These are phyloP conservation scores for Aspergillus haitiensis DNA, from an alignment of 495 filamentous ascomycete species.

Conservation along the genomic window DNA sequence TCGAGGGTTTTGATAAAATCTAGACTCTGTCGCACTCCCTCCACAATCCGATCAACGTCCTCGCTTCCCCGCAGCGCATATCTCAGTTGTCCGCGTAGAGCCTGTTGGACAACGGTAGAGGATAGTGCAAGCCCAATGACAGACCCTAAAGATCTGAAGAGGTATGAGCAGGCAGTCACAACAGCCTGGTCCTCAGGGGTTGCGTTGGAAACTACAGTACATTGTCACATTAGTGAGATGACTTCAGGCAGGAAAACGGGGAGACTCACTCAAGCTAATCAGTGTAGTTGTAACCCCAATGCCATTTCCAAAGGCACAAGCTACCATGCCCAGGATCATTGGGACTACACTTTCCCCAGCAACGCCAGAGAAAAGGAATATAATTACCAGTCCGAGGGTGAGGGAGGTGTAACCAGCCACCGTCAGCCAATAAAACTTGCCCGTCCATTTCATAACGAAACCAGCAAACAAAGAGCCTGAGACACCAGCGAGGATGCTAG, in stretches of 20 bases:
- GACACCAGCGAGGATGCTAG: conserved; percentile 63
- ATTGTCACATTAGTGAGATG: conserved; percentile 1
- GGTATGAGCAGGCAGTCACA: conserved; percentile 80
- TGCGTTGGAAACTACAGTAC: conserved; percentile 66
- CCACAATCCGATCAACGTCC: conserved; percentile 68
- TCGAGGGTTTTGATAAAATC: conserved; percentile 70
- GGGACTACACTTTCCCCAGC: conserved; percentile 42
- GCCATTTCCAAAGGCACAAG: conserved; percentile 61
- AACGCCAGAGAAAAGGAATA: conserved; percentile 63
- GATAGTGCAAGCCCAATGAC: conserved; percentile 70
- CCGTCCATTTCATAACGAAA: conserved; percentile 70
- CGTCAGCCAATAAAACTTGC: conserved; percentile 77
- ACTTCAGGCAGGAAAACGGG: neutral
- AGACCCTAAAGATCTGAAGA: conserved; percentile 82
- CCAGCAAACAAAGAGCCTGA: conserved; percentile 69
- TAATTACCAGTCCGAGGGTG: conserved; percentile 50
- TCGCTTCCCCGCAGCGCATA: conserved; percentile 53
- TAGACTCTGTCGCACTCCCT: conserved; percentile 70
- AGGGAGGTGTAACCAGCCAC: conserved; percentile 54
- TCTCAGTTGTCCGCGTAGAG: conserved; percentile 59
- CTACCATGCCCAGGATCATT: conserved; percentile 58
- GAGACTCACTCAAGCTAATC: conserved; percentile 56
- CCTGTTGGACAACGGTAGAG: conserved; percentile 72
- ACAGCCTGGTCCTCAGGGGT: conserved; percentile 69
- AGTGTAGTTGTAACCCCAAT: conserved; percentile 72